Conservation (phyloP, 257 asterid species). For the Plectranthus barbatus region DNA sequence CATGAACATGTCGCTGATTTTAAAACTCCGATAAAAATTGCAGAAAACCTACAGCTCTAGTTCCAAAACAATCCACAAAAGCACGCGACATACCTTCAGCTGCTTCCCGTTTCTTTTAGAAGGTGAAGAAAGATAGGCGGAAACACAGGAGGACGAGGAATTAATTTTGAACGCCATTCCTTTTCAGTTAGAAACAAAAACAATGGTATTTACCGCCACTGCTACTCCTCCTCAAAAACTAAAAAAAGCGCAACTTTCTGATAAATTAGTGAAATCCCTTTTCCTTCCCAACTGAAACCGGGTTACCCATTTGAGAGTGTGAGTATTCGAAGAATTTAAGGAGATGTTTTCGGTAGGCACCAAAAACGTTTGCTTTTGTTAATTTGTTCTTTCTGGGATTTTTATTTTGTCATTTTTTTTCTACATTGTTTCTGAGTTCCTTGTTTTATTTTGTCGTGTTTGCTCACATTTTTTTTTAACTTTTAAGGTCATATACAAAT, state of each 20-base stretch:
- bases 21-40: not conserved
- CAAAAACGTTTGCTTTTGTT: constrained; percentile 5
- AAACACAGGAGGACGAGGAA: constrained; percentile 37
- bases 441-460: too few species aligned
- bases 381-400: constrained; percentile 3
- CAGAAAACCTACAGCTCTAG: not conserved
- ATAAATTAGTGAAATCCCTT: constrained; percentile 12
- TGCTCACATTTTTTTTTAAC: too few species aligned
- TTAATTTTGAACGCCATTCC: constrained; percentile 41
- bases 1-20: too few species aligned
- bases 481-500: too few species aligned
- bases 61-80: not conserved
- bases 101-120: constrained; percentile 24
- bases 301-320: constrained; percentile 11
- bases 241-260: not conserved
- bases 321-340: too few species aligned
- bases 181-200: constrained; percentile 7
- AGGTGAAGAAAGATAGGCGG: constrained; percentile 37
- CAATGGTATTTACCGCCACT: not conserved
- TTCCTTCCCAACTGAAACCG: not conserved
- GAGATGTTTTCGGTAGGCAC: not conserved
- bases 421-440: not conserved
- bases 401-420: not conserved
- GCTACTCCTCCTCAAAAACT: not conserved
- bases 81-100: constrained; percentile 29